Conservation (phyloP, 1,284 basidiomycete species). For the Ustanciosporium gigantosporum region DNA sequence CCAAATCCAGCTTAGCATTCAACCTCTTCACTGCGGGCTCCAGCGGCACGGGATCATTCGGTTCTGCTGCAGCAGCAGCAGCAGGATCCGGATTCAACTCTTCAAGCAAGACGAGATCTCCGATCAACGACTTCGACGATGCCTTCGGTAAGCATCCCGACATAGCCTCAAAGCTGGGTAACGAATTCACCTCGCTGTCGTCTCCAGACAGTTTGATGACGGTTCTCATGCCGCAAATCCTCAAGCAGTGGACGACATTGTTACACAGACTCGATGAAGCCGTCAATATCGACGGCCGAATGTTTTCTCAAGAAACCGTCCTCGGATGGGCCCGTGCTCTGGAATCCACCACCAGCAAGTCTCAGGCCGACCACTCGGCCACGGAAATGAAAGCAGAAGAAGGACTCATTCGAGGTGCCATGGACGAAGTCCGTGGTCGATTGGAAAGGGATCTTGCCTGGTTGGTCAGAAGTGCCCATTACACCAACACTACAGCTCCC, state of each 20-base stretch:
- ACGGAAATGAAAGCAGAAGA: conserved; percentile 25
- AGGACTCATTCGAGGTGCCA: conserved; percentile 26
- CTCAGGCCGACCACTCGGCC: conserved; percentile 2
- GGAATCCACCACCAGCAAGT: conserved; percentile 13
- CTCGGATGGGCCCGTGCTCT: conserved; percentile 44
- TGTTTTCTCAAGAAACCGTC: conserved; percentile 54
- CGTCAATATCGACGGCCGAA: conserved; percentile 53
- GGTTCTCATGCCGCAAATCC: conserved; percentile 44
- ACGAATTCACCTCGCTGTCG: conserved; percentile 14
- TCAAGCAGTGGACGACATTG: conserved; percentile 51
- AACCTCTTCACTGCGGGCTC: conserved; percentile 28
- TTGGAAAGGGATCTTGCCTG: conserved; percentile 48
- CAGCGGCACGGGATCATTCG: conserved; percentile 14
- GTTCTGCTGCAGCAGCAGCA: neutral
- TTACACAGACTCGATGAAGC: conserved; percentile 37
- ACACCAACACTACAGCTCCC: neutral
- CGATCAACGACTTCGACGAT: neutral
- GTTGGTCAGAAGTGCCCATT: conserved; percentile 29
- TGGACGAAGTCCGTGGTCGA: conserved; percentile 38
- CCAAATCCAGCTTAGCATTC: conserved; percentile 33
- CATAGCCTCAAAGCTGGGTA: conserved; percentile 17
- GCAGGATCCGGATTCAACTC: neutral
- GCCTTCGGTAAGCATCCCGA: conserved; percentile 31
- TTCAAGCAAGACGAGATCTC: conserved; percentile 1
- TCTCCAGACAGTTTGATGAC: conserved; percentile 50